phyloP scores from a whole-genome alignment of 1,284 basidiomycete species.

The Ceraceosorus guamensis region DNA sequence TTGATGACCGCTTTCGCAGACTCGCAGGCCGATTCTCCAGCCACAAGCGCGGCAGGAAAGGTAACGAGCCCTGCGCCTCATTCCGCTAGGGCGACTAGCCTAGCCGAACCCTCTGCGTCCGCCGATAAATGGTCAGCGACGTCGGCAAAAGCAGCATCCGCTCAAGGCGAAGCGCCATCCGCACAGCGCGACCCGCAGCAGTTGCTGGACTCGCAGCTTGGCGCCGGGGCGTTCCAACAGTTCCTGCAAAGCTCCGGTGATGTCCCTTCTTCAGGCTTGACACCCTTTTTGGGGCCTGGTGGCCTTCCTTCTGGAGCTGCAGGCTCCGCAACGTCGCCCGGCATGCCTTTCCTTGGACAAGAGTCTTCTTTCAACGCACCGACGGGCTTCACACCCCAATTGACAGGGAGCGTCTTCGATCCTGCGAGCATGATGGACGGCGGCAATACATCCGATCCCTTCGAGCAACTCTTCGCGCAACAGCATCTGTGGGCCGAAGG shows the following conservation, averaged over 20 bases:
- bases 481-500: background rate
- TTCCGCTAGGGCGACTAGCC: background rate
- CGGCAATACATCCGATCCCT: background rate
- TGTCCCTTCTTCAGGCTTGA: too few species aligned
- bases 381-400: background rate
- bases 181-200: background rate
- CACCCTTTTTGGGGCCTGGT: background rate
- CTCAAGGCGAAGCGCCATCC: background rate
- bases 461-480: background rate
- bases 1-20: background rate
- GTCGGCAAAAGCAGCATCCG: background rate
- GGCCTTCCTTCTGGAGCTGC: background rate
- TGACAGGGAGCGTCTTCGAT: too few species aligned
- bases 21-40: background rate
- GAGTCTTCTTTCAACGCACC: background rate
- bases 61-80: background rate
- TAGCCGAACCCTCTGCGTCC: too few species aligned
- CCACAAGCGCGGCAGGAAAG: background rate
- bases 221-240: background rate
- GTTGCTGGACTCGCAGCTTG: background rate
- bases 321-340: background rate
- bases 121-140: background rate
- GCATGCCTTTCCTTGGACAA: background rate
- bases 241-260: background rate
- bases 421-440: too few species aligned